Conservation (phyloP, 306 rosid genomes). For the Fagus sylvatica region DNA sequence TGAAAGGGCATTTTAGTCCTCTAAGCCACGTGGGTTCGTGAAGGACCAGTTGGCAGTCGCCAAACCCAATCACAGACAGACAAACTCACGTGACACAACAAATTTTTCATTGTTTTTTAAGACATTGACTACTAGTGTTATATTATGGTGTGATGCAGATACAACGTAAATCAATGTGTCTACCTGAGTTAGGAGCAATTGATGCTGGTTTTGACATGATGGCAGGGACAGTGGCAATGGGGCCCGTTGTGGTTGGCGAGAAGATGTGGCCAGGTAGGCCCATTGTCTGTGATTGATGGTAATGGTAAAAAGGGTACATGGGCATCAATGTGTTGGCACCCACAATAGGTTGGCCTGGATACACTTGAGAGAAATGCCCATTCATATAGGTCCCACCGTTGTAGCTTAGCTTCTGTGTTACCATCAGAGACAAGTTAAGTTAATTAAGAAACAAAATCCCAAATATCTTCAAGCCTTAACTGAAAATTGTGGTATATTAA, state of each 20-base stretch:
- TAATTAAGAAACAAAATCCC: background rate
- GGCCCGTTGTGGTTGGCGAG: conserved; percentile 45
- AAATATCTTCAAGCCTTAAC: background rate
- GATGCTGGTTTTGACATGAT: conserved; percentile 58
- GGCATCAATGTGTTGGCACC: conserved; percentile 77
- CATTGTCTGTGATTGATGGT: conserved; percentile 66
- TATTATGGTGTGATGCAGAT: conserved; percentile 24
- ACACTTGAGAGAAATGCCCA: conserved; percentile 56
- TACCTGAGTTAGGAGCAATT: conserved; percentile 65
- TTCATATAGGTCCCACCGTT: conserved; percentile 55
- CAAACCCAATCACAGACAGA: background rate
- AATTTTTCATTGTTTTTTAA: background rate
- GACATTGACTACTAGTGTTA: background rate
- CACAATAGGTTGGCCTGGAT: conserved; percentile 58
- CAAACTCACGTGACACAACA: conserved; percentile 28
- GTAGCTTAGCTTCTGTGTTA: conserved; percentile 55
- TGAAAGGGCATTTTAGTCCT: too few relatives aligned
- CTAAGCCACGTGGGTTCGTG: conserved; percentile 6
- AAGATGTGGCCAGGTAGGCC: conserved; percentile 64
- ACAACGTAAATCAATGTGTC: background rate
- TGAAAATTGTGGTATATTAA: too few relatives aligned
- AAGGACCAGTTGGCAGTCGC: conserved; percentile 30
- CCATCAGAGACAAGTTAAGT: background rate
- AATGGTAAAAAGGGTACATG: conserved; percentile 66
- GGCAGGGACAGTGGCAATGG: conserved; percentile 42